phyloP scores from a whole-genome alignment of 2,329 filamentous ascomycete genomes.

The Hypoxylon sp. region DNA sequence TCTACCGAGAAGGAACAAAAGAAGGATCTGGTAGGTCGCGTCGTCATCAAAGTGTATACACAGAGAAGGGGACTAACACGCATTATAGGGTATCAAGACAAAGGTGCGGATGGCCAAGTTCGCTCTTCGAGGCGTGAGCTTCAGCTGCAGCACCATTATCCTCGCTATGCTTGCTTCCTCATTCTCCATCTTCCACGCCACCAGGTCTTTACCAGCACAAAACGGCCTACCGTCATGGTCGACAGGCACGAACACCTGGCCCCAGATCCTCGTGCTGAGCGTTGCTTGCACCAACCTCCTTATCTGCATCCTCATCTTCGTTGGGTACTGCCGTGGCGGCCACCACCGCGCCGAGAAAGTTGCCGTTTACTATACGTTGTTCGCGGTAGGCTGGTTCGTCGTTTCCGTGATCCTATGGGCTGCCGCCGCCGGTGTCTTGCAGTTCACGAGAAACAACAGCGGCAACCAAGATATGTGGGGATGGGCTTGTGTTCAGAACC shows the following conservation, averaged over 20 bases:
- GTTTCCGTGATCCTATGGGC: slow-evolving; percentile 94
- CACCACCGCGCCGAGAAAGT: slow-evolving; percentile 91
- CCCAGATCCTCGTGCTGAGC: slow-evolving; percentile 81
- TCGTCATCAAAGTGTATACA: not conserved
- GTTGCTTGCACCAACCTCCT: slow-evolving; percentile 83
- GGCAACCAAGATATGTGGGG: slow-evolving; percentile 93
- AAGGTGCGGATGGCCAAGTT: slow-evolving; percentile 94
- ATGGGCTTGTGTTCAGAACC: slow-evolving; percentile 95
- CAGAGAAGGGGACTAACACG: slow-evolving; percentile 50
- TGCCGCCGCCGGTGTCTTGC: slow-evolving; percentile 82
- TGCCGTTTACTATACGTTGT: slow-evolving; percentile 92
- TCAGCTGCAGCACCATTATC: slow-evolving; percentile 95
- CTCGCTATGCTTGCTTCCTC: slow-evolving; percentile 88
- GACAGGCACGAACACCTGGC: slow-evolving; percentile 80
- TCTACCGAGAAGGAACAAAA: slow-evolving; percentile 86
- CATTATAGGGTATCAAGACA: slow-evolving; percentile 82
- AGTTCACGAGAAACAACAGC: slow-evolving; percentile 76
- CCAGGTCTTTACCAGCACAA: slow-evolving; percentile 74
- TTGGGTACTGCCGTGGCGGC: slow-evolving; percentile 86
- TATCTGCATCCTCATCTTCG: slow-evolving; percentile 81
- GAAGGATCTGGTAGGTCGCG: slow-evolving; percentile 78
- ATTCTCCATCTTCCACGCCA: slow-evolving; percentile 91
- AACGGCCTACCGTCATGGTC: slow-evolving; percentile 90
- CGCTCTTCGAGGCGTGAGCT: slow-evolving; percentile 93
- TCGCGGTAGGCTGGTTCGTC: slow-evolving; percentile 92